Conservation (phyloP, 2,329 filamentous ascomycete species). For the Lasiodiplodia gonubiensis region DNA sequence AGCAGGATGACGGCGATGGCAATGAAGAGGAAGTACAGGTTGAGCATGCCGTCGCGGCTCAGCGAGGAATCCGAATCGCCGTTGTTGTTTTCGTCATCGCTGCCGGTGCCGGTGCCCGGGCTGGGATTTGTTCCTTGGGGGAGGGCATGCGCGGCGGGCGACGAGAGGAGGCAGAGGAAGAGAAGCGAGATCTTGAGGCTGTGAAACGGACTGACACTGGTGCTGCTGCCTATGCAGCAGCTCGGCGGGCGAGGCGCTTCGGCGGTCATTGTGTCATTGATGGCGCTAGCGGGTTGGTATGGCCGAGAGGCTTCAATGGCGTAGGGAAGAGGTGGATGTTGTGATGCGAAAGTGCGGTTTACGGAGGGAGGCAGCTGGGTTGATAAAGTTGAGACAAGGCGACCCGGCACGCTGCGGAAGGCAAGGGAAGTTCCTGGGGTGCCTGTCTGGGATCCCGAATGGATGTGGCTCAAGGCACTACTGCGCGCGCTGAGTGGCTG, state of each 20-base stretch:
- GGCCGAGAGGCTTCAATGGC: conserved; percentile 15
- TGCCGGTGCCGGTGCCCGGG: conserved; percentile 1
- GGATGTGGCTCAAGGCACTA: background rate
- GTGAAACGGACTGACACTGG: background rate
- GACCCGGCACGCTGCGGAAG: conserved; percentile 16
- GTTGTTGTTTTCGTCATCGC: conserved; percentile 1
- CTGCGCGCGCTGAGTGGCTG: too few species aligned
- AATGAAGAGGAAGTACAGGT: conserved; percentile 64
- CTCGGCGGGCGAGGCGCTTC: conserved; percentile 1
- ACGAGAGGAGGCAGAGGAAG: conserved; percentile 27
- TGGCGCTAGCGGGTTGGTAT: background rate
- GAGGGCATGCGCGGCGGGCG: conserved; percentile 46
- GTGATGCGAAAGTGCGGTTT: background rate
- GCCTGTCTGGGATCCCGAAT: background rate
- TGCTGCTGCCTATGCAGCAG: conserved; percentile 7
- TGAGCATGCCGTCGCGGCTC: conserved; percentile 41
- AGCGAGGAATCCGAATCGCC: background rate
- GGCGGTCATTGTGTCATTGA: conserved; percentile 20
- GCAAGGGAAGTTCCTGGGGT: conserved; percentile 11
- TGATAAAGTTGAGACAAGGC: conserved; percentile 25
- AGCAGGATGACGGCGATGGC: conserved; percentile 56
- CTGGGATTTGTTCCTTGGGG: conserved; percentile 27
- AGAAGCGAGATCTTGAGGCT: conserved; percentile 17
- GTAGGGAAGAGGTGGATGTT: background rate
- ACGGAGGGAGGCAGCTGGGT: background rate